phyloP scores from a whole-genome alignment of 345 rosid genomes.

The Murraya koenigii region DNA sequence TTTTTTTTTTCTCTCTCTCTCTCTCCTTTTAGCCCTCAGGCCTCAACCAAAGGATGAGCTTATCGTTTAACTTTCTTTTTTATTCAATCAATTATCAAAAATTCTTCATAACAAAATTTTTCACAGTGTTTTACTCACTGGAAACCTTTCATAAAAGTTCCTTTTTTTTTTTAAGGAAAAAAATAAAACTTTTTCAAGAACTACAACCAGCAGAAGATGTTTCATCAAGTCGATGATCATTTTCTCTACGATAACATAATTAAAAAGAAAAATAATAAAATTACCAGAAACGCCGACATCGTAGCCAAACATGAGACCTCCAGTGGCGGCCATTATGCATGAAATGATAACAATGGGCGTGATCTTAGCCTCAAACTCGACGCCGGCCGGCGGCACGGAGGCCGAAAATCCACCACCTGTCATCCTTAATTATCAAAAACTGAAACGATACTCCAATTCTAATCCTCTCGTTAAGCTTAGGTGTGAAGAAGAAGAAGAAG shows the following conservation, averaged over 20 bases:
- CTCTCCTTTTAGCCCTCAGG: no score
- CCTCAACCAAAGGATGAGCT: background rate
- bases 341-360: conserved; percentile 85
- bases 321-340: conserved; percentile 95
- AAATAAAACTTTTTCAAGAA: background rate
- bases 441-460: background rate
- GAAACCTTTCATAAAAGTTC: background rate
- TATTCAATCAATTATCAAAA: background rate
- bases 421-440: conserved; percentile 32
- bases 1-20: background rate
- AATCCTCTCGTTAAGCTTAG: background rate
- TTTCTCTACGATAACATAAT: background rate
- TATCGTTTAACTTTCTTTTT: background rate
- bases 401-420: conserved; percentile 70
- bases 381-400: conserved; percentile 44
- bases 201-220: background rate
- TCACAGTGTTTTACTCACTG: background rate
- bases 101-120: background rate
- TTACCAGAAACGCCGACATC: conserved; percentile 92
- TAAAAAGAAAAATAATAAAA: background rate
- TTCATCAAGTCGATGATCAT: background rate
- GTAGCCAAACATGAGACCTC: conserved; percentile 97
- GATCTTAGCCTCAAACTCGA: conserved; percentile 88
- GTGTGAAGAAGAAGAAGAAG: background rate
- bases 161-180: no score